Conservation (phyloP, 768 basidiomycete genomes). For the Kwoniella botswanensis region DNA sequence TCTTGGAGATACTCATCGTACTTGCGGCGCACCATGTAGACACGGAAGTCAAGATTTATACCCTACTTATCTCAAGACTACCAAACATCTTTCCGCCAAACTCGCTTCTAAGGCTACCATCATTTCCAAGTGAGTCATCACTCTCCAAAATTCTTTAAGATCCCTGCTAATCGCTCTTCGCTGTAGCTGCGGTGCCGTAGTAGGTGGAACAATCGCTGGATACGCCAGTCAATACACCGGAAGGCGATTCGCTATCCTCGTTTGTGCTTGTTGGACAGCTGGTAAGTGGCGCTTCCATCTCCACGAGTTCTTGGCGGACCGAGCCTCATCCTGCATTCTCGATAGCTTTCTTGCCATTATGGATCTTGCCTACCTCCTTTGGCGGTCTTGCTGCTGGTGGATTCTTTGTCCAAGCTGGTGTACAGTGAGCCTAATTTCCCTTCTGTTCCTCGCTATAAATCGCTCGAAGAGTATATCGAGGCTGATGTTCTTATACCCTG, state of each 20-base stretch:
- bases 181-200: conserved; percentile 32
- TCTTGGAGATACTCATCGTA: no score
- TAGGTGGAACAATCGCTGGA: conserved; percentile 73
- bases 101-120: conserved; percentile 77
- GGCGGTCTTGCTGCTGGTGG: conserved; percentile 76
- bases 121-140: conserved; percentile 62
- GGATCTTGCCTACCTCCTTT: conserved; percentile 79
- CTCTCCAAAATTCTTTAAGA: no score
- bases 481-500: no score
- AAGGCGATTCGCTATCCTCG: conserved; percentile 66
- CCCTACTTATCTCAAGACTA: conserved; percentile 72
- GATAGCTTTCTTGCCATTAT: conserved; percentile 63
- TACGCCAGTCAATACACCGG: conserved; percentile 76
- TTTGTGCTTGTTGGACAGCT: conserved; percentile 17
- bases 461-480: no score
- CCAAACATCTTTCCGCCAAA: conserved; percentile 68
- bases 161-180: background rate
- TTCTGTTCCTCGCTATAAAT: no score
- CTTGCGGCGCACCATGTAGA: background rate
- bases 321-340: no score
- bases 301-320: no score
- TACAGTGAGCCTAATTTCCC: conserved; percentile 52
- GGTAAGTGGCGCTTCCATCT: conserved; percentile 1
- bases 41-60: conserved; percentile 67
- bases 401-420: conserved; percentile 78